Evolutionary conservation across 1,139 yeast species (phyloP).

Genomic region (Protomyces lactucae-debilis): DNA sequence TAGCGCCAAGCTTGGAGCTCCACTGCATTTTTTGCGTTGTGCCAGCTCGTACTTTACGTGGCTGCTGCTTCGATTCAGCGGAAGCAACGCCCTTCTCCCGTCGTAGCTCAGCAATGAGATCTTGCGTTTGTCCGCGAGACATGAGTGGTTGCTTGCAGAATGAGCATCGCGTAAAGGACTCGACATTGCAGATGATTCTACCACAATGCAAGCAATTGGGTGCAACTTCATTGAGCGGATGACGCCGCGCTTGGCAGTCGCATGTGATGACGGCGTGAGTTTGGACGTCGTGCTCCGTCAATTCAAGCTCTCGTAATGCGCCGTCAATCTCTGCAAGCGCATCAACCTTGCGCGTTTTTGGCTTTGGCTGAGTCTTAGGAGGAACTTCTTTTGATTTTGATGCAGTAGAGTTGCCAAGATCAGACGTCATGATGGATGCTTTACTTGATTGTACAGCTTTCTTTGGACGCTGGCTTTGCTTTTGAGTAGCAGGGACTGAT

Average conservation of each 20-base stretch:
- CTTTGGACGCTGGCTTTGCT: not conserved
- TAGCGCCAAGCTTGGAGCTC: constrained; percentile 32
- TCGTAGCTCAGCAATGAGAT: constrained; percentile 24
- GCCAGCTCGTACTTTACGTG: constrained; percentile 18
- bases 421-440: constrained; percentile 26
- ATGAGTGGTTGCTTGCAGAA: constrained; percentile 23
- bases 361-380: not conserved
- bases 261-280: constrained; percentile 45
- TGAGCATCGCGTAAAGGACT: constrained; percentile 76
- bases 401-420: not conserved
- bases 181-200: constrained; percentile 80
- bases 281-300: constrained; percentile 34
- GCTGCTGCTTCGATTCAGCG: constrained; percentile 17
- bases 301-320: constrained; percentile 45
- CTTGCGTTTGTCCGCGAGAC: constrained; percentile 23
- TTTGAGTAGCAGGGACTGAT: constrained; percentile 6
- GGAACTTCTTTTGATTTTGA: constrained; percentile 35
- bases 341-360: constrained; percentile 41
- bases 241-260: constrained; percentile 64
- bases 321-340: constrained; percentile 55
- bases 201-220: constrained; percentile 96
- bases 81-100: constrained; percentile 23
- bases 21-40: constrained; percentile 23
- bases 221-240: constrained; percentile 80
- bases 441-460: constrained; percentile 12